Percentiles rank a stretch among this genome's conserved stretches.
These are phyloP conservation scores for Phytopythium sindhum DNA, from an alignment of 352 stramenopile genomes.

Conservation along the genomic window DNA sequence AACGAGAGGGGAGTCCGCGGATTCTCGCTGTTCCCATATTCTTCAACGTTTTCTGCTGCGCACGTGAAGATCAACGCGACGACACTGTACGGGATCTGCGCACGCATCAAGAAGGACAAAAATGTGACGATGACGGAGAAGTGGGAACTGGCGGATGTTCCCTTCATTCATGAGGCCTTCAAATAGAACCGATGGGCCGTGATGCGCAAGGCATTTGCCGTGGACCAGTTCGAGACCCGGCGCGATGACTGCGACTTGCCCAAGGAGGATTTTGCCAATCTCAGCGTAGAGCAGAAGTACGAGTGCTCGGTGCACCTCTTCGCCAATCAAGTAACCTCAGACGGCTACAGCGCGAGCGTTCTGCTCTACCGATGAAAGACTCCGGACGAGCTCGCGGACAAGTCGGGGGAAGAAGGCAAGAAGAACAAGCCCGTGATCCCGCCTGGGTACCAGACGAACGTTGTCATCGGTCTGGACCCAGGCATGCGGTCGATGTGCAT, in stretches of 20 bases:
- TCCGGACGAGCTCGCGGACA: background rate
- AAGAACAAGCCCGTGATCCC: no score
- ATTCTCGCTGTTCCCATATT: slow-evolving; percentile 13
- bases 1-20: slow-evolving; percentile 9
- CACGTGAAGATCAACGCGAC: no score
- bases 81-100: no score
- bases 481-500: slow-evolving; percentile 12
- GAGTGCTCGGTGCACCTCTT: slow-evolving; percentile 8
- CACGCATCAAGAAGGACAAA: slow-evolving; percentile 13
- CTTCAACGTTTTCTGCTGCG: no score
- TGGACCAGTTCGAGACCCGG: slow-evolving; percentile 6
- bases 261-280: background rate
- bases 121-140: background rate
- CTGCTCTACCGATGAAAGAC: slow-evolving; percentile 13
- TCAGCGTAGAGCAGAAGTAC: slow-evolving; percentile 7
- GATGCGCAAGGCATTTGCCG: slow-evolving; percentile 8
- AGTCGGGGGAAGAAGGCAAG: background rate
- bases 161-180: background rate
- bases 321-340: slow-evolving; percentile 12
- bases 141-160: background rate
- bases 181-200: slow-evolving; percentile 6
- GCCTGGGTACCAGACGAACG: slow-evolving; percentile 9
- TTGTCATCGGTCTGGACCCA: slow-evolving; percentile 15
- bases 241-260: background rate
- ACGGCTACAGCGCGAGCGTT: no score